Conservation (phyloP, 176 grass and related monocot genomes). For the Cenchrus americanus region DNA sequence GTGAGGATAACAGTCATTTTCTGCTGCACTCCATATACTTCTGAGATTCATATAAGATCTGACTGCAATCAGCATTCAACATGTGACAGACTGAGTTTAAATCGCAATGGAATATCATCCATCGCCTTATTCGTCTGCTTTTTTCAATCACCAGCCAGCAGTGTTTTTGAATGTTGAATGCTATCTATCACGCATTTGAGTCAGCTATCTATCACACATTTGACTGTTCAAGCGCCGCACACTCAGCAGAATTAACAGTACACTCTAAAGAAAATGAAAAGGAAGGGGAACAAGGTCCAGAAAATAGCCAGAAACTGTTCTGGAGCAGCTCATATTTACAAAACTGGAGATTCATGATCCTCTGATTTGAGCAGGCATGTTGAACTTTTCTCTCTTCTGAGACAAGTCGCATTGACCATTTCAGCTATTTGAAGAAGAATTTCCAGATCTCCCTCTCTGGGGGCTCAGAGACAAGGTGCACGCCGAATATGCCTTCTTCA, state of each 20-base stretch:
- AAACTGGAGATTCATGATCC: background rate
- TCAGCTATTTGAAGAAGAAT: slow-evolving; percentile 77
- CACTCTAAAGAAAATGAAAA: background rate
- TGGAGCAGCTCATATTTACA: slow-evolving; percentile 12
- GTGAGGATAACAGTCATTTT: too few species aligned
- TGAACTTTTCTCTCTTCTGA: background rate
- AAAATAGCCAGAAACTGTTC: background rate
- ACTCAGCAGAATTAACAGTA: background rate
- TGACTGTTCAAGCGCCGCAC: background rate
- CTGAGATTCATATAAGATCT: background rate
- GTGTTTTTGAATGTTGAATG: too few species aligned
- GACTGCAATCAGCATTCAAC: background rate
- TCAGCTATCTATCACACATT: background rate
- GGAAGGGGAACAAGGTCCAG: too few species aligned
- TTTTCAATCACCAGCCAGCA: too few species aligned
- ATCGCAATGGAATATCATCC: background rate
- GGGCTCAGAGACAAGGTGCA: slow-evolving; percentile 62
- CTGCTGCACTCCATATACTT: background rate
- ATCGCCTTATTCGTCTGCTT: too few species aligned
- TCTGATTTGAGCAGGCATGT: background rate
- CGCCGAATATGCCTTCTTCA: slow-evolving; percentile 71
- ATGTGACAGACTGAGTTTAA: background rate
- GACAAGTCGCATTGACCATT: background rate
- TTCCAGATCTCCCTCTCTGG: slow-evolving; percentile 78
- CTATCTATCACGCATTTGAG: background rate